phyloP scores from a whole-genome alignment of 2,329 filamentous ascomycete species.

The Sporothrix globosa region DNA sequence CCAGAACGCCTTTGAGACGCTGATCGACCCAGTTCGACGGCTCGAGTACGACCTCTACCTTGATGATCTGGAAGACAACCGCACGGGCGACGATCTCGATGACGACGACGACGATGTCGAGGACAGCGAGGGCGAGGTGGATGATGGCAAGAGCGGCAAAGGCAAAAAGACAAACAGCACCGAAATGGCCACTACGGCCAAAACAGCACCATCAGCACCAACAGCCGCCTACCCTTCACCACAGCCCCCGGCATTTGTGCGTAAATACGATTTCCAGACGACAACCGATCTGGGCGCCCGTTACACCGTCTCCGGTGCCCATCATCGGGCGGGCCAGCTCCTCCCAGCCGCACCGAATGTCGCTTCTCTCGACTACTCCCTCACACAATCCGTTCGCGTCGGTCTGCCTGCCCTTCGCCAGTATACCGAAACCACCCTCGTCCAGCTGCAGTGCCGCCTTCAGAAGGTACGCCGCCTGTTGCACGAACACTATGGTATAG shows the following conservation, averaged over 20 bases:
- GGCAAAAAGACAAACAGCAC: neutral
- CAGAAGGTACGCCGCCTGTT: neutral
- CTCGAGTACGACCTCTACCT: slow-evolving; percentile 47
- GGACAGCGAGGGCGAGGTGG: slow-evolving; percentile 31
- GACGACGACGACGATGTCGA: slow-evolving; percentile 32
- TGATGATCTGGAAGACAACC: slow-evolving; percentile 38
- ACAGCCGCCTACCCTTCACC: slow-evolving; percentile 13
- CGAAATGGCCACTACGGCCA: neutral
- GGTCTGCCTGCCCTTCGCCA: slow-evolving; percentile 43
- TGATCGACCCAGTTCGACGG: slow-evolving; percentile 50
- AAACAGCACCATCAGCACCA: neutral
- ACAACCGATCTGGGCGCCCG: slow-evolving; percentile 48
- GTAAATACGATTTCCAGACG: slow-evolving; percentile 39
- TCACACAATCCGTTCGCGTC: slow-evolving; percentile 47
- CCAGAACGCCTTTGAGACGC: slow-evolving; percentile 52
- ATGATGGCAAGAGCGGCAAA: slow-evolving; percentile 38
- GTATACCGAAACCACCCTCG: slow-evolving; percentile 33
- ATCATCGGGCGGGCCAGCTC: neutral
- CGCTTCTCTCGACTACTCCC: slow-evolving; percentile 46
- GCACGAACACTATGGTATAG: slow-evolving; percentile 23
- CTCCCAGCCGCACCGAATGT: slow-evolving; percentile 26
- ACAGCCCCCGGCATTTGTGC: slow-evolving; percentile 31
- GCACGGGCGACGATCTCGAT: slow-evolving; percentile 36
- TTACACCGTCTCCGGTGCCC: slow-evolving; percentile 41
- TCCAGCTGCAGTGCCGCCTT: slow-evolving; percentile 32